phyloP scores from a whole-genome alignment of 345 rosid species.

The Eucalyptus virginea region DNA sequence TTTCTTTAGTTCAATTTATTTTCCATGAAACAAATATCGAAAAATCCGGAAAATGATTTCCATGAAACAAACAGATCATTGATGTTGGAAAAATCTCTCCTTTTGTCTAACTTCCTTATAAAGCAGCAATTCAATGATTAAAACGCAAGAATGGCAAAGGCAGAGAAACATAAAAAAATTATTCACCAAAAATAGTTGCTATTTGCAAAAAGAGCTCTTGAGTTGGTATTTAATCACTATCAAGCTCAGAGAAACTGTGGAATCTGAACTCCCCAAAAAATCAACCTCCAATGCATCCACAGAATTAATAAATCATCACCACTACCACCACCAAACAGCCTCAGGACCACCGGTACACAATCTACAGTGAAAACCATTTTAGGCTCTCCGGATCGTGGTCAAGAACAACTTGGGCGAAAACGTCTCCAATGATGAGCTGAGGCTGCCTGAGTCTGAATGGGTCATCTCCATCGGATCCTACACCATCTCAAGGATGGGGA shows the following conservation, averaged over 20 bases:
- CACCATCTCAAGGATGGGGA: too few species aligned
- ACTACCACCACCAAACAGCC: neutral
- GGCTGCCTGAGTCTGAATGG: neutral
- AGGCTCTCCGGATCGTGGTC: constrained; percentile 7
- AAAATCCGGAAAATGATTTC: accelerated
- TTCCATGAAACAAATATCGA: accelerated
- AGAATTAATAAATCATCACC: neutral
- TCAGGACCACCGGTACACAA: neutral
- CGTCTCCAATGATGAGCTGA: neutral
- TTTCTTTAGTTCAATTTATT: accelerated
- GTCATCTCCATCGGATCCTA: too few species aligned
- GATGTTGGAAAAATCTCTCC: too few species aligned
- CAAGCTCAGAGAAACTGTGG: constrained; percentile 44
- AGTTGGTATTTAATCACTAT: too few species aligned
- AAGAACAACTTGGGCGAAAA: neutral
- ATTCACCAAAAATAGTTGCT: too few species aligned
- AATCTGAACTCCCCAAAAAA: constrained; percentile 18
- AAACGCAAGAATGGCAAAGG: too few species aligned
- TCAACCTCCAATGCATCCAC: neutral
- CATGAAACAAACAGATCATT: accelerated
- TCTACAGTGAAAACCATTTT: constrained; percentile 5
- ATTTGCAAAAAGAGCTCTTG: too few species aligned
- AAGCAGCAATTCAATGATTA: too few species aligned
- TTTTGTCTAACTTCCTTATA: too few species aligned
- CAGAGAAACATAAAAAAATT: too few species aligned